Evolutionary conservation across 306 rosid species (phyloP).

Genomic region (Carpinus fangiana): DNA sequence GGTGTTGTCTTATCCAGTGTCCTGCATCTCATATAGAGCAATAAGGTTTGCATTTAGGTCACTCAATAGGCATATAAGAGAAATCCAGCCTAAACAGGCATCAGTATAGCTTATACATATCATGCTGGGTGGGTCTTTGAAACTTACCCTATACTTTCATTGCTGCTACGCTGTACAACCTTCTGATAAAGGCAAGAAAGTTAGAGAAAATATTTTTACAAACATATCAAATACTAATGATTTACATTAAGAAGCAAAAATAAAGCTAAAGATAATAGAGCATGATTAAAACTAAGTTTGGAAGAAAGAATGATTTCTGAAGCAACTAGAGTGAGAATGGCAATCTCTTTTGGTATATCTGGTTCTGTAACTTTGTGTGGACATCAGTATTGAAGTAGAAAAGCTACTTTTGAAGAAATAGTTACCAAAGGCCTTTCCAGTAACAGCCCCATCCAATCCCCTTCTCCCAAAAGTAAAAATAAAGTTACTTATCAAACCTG

Average conservation of each 20-base stretch:
- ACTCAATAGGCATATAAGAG: conserved; percentile 20
- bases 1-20: conserved; percentile 50
- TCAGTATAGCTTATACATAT: conserved; percentile 49
- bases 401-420: background rate
- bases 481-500: background rate
- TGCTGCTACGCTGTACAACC: conserved; percentile 43
- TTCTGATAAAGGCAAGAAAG: conserved; percentile 26
- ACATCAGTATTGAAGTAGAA: background rate
- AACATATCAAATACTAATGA: background rate
- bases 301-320: conserved; percentile 9
- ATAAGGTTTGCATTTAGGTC: conserved; percentile 23
- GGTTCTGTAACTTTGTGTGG: background rate
- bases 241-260: conserved; percentile 1
- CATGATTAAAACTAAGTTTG: conserved; percentile 6
- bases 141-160: conserved; percentile 44
- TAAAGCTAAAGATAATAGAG: background rate
- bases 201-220: background rate
- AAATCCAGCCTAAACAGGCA: conserved; percentile 26
- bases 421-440: background rate
- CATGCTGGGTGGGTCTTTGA: conserved; percentile 40
- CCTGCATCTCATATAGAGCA: conserved; percentile 45
- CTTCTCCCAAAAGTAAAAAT: background rate
- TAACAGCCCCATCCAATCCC: background rate
- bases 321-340: background rate
- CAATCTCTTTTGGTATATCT: background rate